Evolutionary conservation across 2,329 filamentous ascomycete genomes (phyloP).

Genomic region (Penicillium sp.): DNA sequence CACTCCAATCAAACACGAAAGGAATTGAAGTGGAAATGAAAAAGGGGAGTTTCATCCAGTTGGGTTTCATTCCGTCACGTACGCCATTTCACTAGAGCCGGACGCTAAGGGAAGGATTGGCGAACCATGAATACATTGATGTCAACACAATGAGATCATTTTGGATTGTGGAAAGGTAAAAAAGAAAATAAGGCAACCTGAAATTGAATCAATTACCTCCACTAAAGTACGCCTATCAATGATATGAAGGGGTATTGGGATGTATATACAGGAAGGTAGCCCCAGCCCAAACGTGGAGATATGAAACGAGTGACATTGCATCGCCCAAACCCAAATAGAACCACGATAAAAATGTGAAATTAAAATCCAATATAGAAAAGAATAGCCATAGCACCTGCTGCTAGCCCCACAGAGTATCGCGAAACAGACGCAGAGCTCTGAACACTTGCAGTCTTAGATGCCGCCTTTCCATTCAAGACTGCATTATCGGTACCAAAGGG

Average conservation of each 20-base stretch:
- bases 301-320: constrained; percentile 6
- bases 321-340: not conserved
- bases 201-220: constrained; percentile 10
- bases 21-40: not conserved
- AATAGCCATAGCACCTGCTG: constrained; percentile 34
- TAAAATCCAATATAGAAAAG: constrained; percentile 33
- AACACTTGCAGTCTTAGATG: constrained; percentile 9
- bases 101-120: constrained; percentile 1
- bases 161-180: not conserved
- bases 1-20: not conserved
- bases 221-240: constrained; percentile 16
- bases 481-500: constrained; percentile 11
- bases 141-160: not conserved
- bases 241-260: constrained; percentile 19
- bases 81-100: constrained; percentile 5
- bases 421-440: constrained; percentile 26
- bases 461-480: constrained; percentile 11
- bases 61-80: constrained; percentile 11
- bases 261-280: constrained; percentile 24
- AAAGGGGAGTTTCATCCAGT: constrained; percentile 4
- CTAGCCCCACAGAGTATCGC: constrained; percentile 31
- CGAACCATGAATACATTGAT: not conserved
- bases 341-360: not conserved
- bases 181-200: not conserved
- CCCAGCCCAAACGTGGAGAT: constrained; percentile 3